phyloP scores from a whole-genome alignment of 179 eudicot species.

The Beta lomatogona region DNA sequence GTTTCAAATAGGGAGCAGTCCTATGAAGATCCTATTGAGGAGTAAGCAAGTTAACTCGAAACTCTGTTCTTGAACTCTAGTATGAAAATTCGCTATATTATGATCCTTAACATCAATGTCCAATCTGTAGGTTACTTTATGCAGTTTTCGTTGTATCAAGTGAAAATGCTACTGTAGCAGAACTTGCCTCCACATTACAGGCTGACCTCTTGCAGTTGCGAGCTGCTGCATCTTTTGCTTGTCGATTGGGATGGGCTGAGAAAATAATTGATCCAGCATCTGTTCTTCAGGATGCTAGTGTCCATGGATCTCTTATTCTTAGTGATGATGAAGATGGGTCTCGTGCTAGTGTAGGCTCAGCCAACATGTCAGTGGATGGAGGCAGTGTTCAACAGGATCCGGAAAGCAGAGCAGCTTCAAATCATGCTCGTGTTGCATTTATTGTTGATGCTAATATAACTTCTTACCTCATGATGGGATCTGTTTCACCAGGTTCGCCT shows the following conservation, averaged over 20 bases:
- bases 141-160: conserved; percentile 99
- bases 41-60: conserved; percentile 59
- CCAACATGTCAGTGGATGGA: conserved; percentile 56
- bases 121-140: conserved; percentile 76
- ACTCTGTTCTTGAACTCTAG: conserved; percentile 9
- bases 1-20: conserved; percentile 98
- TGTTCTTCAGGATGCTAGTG: conserved; percentile 71
- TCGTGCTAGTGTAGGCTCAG: conserved; percentile 53
- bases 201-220: conserved; percentile 96
- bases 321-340: conserved; percentile 81
- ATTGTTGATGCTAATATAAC: conserved; percentile 98
- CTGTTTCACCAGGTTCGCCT: conserved; percentile 92
- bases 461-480: conserved; percentile 99
- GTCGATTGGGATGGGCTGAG: conserved; percentile 97
- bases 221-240: conserved; percentile 98
- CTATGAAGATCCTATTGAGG: conserved; percentile 99
- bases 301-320: conserved; percentile 50
- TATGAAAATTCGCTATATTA: conserved; percentile 7
- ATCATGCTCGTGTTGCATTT: conserved; percentile 85
- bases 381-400: conserved; percentile 53
- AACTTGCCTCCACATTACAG: conserved; percentile 91
- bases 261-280: conserved; percentile 88
- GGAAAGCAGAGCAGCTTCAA: conserved; percentile 55
- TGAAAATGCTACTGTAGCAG: conserved; percentile 96
- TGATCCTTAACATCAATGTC: conserved; percentile 24